Percentiles rank a stretch among this genome's conserved stretches.
Evolutionary conservation across 2,329 filamentous ascomycete genomes (phyloP).

Genomic region (Colletotrichum cuscutae): DNA sequence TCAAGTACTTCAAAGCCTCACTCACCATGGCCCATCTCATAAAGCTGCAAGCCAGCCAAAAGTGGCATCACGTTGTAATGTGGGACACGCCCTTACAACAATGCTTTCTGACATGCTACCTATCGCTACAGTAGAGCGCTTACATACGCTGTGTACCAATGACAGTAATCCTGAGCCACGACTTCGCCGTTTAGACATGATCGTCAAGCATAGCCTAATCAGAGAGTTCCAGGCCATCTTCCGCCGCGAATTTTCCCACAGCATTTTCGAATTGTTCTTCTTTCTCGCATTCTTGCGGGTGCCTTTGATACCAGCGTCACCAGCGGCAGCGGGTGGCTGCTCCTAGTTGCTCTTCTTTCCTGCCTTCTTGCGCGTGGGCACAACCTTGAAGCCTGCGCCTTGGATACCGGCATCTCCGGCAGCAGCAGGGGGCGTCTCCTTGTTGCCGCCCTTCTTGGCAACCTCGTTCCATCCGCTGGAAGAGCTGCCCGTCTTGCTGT

Average conservation of each 20-base stretch:
- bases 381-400: constrained; percentile 85
- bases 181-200: constrained; percentile 10
- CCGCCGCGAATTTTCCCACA: too few species aligned
- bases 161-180: background rate
- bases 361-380: constrained; percentile 90
- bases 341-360: constrained; percentile 71
- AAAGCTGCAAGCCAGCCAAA: background rate
- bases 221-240: background rate
- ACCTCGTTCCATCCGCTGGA: constrained; percentile 88
- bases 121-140: constrained; percentile 20
- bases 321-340: constrained; percentile 53
- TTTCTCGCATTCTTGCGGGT: constrained; percentile 90
- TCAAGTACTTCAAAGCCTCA: background rate
- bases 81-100: too few species aligned
- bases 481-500: constrained; percentile 57
- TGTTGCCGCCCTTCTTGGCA: constrained; percentile 84
- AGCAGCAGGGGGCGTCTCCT: constrained; percentile 56
- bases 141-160: background rate
- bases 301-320: constrained; percentile 51
- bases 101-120: constrained; percentile 9
- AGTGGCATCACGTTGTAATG: background rate
- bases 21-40: background rate
- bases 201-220: background rate
- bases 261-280: constrained; percentile 59
- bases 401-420: constrained; percentile 49